Evolutionary conservation across 176 grass and related monocot genomes (phyloP).

Genomic region (Triticum urartu): DNA sequence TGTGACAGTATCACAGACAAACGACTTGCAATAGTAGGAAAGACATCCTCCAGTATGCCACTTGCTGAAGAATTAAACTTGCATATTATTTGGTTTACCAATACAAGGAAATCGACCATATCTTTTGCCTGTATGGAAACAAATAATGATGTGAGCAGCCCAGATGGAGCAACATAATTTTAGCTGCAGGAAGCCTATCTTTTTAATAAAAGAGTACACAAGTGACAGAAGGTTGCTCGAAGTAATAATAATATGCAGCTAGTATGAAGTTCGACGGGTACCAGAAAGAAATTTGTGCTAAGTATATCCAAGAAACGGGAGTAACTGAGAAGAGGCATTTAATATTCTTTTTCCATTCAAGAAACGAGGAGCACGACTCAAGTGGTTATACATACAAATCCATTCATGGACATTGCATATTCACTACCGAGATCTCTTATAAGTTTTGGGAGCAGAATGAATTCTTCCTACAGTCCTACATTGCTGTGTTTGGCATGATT

Average conservation of each 20-base stretch:
- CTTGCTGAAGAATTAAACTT: conserved; percentile 80
- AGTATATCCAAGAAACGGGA: not conserved
- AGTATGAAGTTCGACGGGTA: conserved; percentile 2
- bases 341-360: not conserved
- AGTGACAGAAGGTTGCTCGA: not conserved
- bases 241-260: conserved; percentile 1
- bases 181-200: not conserved
- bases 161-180: conserved; percentile 3
- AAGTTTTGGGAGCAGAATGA: too few relatives aligned
- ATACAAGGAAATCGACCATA: conserved; percentile 87
- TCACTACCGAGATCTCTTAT: too few relatives aligned
- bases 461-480: not conserved
- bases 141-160: conserved; percentile 9
- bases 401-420: too few relatives aligned
- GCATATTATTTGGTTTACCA: conserved; percentile 91
- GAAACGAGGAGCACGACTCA: too few relatives aligned
- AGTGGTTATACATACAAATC: too few relatives aligned
- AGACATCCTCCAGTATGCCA: conserved; percentile 74
- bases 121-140: conserved; percentile 71
- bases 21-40: conserved; percentile 76
- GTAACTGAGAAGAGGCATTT: not conserved
- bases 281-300: not conserved
- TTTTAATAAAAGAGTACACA: not conserved
- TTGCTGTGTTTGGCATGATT: conserved; percentile 27
- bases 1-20: conserved; percentile 64